A percentile compares a stretch with the other conserved stretches of the same genome.
Conservation (phyloP, 2,329 filamentous ascomycete genomes). For the Cucurbitaria berberidis region DNA sequence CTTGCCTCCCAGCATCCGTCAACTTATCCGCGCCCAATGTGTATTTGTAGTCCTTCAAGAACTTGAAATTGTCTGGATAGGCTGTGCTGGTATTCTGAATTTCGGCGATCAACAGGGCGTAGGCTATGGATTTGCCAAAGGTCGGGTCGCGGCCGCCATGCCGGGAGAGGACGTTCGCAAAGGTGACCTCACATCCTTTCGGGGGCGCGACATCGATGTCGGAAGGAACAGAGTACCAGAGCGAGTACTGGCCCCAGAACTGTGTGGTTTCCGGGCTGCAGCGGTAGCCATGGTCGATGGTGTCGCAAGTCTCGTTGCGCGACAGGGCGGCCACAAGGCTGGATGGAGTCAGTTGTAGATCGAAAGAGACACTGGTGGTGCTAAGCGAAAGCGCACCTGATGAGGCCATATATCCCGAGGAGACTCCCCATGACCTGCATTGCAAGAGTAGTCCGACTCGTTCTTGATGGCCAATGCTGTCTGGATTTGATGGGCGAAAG, state of each 20-base stretch:
- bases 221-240: slow-evolving; percentile 78
- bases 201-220: slow-evolving; percentile 67
- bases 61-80: slow-evolving; percentile 70
- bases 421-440: slow-evolving; percentile 25
- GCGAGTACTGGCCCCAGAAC: slow-evolving; percentile 86
- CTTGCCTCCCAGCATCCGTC: slow-evolving; percentile 69
- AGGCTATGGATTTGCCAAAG: slow-evolving; percentile 66
- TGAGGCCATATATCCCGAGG: slow-evolving; percentile 30
- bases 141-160: slow-evolving; percentile 88
- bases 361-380: neutral
- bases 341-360: slow-evolving; percentile 13
- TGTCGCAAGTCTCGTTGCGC: slow-evolving; percentile 56
- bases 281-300: slow-evolving; percentile 63
- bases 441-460: slow-evolving; percentile 16
- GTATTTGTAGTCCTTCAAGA: slow-evolving; percentile 75
- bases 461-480: slow-evolving; percentile 12
- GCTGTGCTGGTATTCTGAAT: slow-evolving; percentile 65
- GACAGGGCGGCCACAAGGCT: slow-evolving; percentile 24
- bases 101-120: slow-evolving; percentile 67
- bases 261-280: slow-evolving; percentile 68
- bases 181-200: slow-evolving; percentile 73
- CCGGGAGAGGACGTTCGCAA: slow-evolving; percentile 80
- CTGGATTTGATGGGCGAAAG: slow-evolving; percentile 24
- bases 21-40: slow-evolving; percentile 72
- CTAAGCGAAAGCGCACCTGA: slow-evolving; percentile 25